These are phyloP conservation scores for Lasiosphaeris hirsuta DNA, from an alignment of 495 filamentous ascomycete species.

Conservation along the genomic window DNA sequence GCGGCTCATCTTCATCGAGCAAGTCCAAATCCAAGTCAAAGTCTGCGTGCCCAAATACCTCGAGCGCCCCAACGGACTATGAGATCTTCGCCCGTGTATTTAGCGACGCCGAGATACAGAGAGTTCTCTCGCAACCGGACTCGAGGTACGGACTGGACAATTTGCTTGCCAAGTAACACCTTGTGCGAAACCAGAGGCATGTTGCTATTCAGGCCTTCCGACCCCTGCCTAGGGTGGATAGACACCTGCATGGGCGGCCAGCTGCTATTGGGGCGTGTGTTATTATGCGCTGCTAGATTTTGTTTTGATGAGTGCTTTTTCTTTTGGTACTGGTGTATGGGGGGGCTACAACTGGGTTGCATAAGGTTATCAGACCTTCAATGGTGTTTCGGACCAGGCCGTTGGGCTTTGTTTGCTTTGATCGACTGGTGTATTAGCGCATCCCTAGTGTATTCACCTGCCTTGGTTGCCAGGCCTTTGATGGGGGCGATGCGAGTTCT, in stretches of 20 bases:
- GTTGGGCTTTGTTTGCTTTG: background rate
- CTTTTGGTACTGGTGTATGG: background rate
- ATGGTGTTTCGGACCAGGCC: background rate
- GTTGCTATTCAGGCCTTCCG: too few species aligned
- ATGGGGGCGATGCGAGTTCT: background rate
- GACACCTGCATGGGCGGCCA: too few species aligned
- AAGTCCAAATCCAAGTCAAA: slow-evolving; percentile 30
- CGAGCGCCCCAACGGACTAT: slow-evolving; percentile 36
- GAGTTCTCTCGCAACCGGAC: slow-evolving; percentile 40
- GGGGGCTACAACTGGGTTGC: background rate
- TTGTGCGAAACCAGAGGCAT: too few species aligned
- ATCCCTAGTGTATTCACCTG: too few species aligned
- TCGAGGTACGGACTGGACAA: slow-evolving; percentile 44
- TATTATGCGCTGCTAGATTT: too few species aligned
- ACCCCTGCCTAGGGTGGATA: too few species aligned
- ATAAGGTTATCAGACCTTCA: background rate
- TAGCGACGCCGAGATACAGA: slow-evolving; percentile 36
- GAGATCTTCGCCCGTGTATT: slow-evolving; percentile 45
- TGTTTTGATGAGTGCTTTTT: background rate
- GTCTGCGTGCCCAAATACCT: slow-evolving; percentile 18
- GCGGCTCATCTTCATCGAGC: slow-evolving; percentile 30
- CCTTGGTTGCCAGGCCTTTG: background rate
- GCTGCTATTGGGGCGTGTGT: too few species aligned
- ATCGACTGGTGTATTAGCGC: too few species aligned
- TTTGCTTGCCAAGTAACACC: slow-evolving; percentile 28